A percentile compares a stretch with the other conserved stretches of the same genome.
Conservation (phyloP, 441 rosid species). For the Gossypium lobatum region DNA sequence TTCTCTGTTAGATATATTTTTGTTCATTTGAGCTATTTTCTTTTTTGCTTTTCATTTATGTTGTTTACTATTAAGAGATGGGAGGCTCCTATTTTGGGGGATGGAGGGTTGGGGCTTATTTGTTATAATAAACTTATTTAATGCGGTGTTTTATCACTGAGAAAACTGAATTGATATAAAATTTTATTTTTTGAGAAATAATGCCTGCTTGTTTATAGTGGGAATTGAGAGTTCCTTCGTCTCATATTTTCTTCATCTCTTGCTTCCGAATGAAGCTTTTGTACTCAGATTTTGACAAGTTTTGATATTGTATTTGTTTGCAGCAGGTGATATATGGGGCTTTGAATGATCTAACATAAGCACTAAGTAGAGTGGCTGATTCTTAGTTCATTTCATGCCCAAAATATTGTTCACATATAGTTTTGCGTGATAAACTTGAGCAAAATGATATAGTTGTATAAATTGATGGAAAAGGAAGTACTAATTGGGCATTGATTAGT, state of each 20-base stretch:
- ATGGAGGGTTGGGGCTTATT: not conserved
- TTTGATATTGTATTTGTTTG: slow-evolving; percentile 5
- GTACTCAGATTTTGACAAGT: not conserved
- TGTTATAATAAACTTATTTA: not conserved
- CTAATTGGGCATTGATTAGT: not conserved
- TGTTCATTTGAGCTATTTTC: not conserved
- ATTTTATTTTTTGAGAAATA: not conserved
- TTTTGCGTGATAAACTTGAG: not conserved
- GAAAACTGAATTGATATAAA: not conserved
- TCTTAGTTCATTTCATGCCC: not conserved
- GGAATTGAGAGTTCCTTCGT: not conserved
- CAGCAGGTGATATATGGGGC: not conserved
- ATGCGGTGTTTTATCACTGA: not conserved
- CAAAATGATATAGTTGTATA: not conserved
- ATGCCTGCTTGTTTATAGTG: not conserved
- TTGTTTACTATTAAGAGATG: too few relatives aligned
- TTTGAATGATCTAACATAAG: not conserved
- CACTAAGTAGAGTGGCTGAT: not conserved
- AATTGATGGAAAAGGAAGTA: not conserved
- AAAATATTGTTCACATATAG: not conserved
- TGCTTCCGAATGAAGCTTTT: not conserved
- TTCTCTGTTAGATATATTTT: not conserved
- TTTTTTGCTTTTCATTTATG: too few relatives aligned
- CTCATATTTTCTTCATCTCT: not conserved
- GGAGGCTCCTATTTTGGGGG: too few relatives aligned